Conservation (phyloP, 768 basidiomycete species). For the Termitomyces bulborhizus region DNA sequence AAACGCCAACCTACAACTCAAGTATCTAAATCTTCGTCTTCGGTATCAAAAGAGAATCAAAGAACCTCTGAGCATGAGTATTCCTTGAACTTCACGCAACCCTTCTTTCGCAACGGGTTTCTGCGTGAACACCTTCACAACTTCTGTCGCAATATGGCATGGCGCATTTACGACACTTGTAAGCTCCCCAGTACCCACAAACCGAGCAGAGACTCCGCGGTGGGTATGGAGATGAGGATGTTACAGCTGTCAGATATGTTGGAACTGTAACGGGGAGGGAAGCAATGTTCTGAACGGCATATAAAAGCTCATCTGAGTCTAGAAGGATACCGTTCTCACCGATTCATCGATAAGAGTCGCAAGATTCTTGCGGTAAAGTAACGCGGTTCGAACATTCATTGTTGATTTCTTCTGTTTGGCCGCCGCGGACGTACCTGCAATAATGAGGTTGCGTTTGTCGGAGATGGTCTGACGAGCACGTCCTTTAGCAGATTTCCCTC, state of each 20-base stretch:
- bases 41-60: not conserved
- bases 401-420: conserved; percentile 72
- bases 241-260: conserved; percentile 66
- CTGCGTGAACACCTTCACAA: conserved; percentile 69
- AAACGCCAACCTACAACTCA: too few species aligned
- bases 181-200: conserved; percentile 79
- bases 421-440: conserved; percentile 40
- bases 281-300: conserved; percentile 45
- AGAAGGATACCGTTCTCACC: conserved; percentile 36
- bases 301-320: not conserved
- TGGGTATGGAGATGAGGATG: conserved; percentile 55
- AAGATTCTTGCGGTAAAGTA: conserved; percentile 80
- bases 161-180: conserved; percentile 73
- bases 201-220: conserved; percentile 76
- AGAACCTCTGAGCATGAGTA: not conserved
- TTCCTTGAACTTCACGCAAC: conserved; percentile 35
- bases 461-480: conserved; percentile 75
- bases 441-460: conserved; percentile 59
- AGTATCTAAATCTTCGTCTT: not conserved
- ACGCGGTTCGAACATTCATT: conserved; percentile 73
- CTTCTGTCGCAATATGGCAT: conserved; percentile 71
- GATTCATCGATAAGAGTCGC: conserved; percentile 72
- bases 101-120: conserved; percentile 76
- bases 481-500: conserved; percentile 48
- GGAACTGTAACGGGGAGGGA: conserved; percentile 46